A percentile compares a stretch with the other conserved stretches of the same genome.
Evolutionary conservation across 148 eudicot genomes (phyloP).

Genomic region (Camellia japonica): DNA sequence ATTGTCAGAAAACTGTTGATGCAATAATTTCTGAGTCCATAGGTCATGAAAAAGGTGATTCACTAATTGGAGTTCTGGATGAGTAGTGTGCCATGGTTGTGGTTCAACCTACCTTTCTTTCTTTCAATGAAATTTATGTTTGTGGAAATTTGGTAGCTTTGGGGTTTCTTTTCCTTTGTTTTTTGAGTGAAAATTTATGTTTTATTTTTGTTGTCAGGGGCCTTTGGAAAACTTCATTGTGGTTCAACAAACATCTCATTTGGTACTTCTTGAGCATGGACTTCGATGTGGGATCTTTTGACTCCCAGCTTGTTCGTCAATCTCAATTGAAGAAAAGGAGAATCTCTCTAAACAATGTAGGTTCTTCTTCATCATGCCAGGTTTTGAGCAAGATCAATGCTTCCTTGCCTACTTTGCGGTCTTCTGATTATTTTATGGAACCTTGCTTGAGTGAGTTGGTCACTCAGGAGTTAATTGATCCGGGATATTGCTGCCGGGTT

Average conservation of each 20-base stretch:
- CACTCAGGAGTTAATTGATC: conserved; percentile 46
- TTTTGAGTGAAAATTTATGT: neutral
- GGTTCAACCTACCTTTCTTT: too few relatives aligned
- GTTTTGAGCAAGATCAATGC: conserved; percentile 25
- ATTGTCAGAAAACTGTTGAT: too few relatives aligned
- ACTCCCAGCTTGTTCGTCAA: conserved; percentile 14
- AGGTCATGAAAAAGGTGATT: neutral
- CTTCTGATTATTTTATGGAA: conserved; percentile 61
- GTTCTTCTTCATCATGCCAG: conserved; percentile 11
- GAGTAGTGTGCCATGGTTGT: too few relatives aligned
- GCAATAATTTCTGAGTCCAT: neutral
- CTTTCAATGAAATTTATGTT: neutral
- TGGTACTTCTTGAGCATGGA: conserved; percentile 28
- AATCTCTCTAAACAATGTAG: conserved; percentile 23
- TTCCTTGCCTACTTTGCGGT: conserved; percentile 48
- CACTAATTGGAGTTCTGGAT: neutral
- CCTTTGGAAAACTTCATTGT: neutral
- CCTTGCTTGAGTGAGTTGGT: conserved; percentile 71
- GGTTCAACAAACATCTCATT: neutral
- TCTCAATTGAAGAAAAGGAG: conserved; percentile 46
- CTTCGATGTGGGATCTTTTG: conserved; percentile 22
- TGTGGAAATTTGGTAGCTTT: neutral
- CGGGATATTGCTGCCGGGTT: conserved; percentile 75
- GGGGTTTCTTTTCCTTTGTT: neutral
- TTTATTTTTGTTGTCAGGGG: conserved; percentile 15